Evolutionary conservation across 306 rosid genomes (phyloP), one percentile per base, ranked within the genome.

Genomic region (Mimosa pudica): DNA sequence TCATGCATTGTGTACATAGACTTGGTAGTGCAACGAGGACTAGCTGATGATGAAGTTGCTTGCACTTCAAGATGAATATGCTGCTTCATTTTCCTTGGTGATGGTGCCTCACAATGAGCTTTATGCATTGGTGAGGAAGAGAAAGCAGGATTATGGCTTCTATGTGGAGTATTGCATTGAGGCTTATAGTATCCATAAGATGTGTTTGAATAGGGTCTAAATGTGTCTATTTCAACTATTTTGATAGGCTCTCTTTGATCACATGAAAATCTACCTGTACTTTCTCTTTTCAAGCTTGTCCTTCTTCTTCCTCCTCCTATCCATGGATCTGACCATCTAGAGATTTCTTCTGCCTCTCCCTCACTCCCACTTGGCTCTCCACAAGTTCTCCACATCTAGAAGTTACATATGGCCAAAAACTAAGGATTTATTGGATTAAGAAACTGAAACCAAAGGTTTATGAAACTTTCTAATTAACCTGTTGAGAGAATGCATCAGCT

Each of bases 161-260:
- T 79, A 5, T 70, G 70, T 20, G 67, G 83, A 77, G 67, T 80
- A 12, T 51, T 52, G 24, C 41, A 32, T 13, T 67, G 73, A 65
- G 36, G 78, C 14, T 68, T 74, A 10, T 48, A 48, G 12, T 85
- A 61, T 62, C 72, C 61, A 32, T 45, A 46, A 20, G 36, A 60
- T 6, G 55, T 18, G 16, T 67, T 71, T 2, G 62, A 80, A 79
- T 66, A 76, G 17, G 89, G 89, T 63, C 77, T 74, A 70, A 13
- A 86, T 0, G 86, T 89, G 84, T 89, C 92, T 14, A 89, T 85
- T 81, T 87, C 90, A 67, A 87, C 92, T 38, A 87, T 85, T 63
- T 89, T 89, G 36, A 89, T 67, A 30, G 74, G 84, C 41, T 83
- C 83, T 79, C 86, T 80, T 44, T 84, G 87, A 57, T 84, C 84